Evolutionary conservation across 371 early-diverging fungal species (phyloP).

Genomic region (Lichtheimia ornata): DNA sequence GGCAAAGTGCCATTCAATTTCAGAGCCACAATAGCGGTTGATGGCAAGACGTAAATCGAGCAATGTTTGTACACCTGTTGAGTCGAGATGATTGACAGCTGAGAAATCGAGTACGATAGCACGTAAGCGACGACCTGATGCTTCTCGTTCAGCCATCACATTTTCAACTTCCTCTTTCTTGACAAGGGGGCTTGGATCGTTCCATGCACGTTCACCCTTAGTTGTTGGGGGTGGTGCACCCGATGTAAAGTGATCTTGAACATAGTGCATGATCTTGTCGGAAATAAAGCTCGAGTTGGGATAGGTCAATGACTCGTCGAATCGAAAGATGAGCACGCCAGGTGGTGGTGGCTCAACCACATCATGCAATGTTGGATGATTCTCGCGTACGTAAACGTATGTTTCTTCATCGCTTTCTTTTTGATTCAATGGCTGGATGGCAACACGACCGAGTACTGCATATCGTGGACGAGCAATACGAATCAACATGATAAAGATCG

Average conservation of each 20-base stretch:
- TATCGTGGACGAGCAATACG: slow-evolving; percentile 71
- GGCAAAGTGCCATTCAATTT: slow-evolving; percentile 46
- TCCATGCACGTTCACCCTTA: slow-evolving; percentile 52
- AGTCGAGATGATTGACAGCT: slow-evolving; percentile 64
- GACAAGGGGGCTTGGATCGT: slow-evolving; percentile 39
- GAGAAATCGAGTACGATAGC: slow-evolving; percentile 69
- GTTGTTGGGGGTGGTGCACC: slow-evolving; percentile 17
- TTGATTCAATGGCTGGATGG: slow-evolving; percentile 13
- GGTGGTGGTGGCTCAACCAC: slow-evolving; percentile 43
- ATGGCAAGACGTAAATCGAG: slow-evolving; percentile 43
- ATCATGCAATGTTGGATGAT: slow-evolving; percentile 34
- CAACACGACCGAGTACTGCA: slow-evolving; percentile 42
- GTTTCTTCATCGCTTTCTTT: slow-evolving; percentile 11
- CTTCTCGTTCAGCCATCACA: slow-evolving; percentile 8
- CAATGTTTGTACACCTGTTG: slow-evolving; percentile 58
- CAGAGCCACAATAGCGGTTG: slow-evolving; percentile 45
- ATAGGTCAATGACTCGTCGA: slow-evolving; percentile 66
- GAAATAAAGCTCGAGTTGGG: slow-evolving; percentile 63
- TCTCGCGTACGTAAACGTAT: slow-evolving; percentile 44
- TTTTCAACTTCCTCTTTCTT: slow-evolving; percentile 14
- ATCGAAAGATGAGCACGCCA: slow-evolving; percentile 61
- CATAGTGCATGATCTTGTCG: slow-evolving; percentile 36
- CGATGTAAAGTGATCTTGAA: slow-evolving; percentile 30
- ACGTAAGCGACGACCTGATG: slow-evolving; percentile 10
- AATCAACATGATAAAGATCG: slow-evolving; percentile 64